phyloP scores from a whole-genome alignment of 129 eudicot species.

The Tanacetum coccineum region DNA sequence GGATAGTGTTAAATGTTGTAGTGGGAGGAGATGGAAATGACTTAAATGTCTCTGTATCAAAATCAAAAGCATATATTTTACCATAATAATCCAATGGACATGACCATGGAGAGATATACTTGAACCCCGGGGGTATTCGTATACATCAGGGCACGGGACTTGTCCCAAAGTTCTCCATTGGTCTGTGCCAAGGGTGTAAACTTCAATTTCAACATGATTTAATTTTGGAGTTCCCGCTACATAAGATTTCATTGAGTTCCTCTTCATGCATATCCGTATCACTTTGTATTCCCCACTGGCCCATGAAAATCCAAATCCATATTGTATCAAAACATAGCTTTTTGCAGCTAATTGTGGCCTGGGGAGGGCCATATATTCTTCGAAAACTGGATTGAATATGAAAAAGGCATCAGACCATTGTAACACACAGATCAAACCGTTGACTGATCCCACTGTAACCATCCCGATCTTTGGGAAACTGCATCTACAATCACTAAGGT shows the following conservation, averaged over 20 bases:
- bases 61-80: conserved; percentile 31
- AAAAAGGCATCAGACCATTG: too few relatives aligned
- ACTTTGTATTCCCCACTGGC: conserved; percentile 29
- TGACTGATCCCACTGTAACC: too few relatives aligned
- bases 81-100: conserved; percentile 28
- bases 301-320: conserved; percentile 37
- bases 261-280: conserved; percentile 24
- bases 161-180: conserved; percentile 36
- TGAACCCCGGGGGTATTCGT: too few relatives aligned
- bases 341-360: too few relatives aligned
- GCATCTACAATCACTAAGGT: too few relatives aligned
- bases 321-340: neutral
- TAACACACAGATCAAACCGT: too few relatives aligned
- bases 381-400: too few relatives aligned
- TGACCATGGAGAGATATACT: conserved; percentile 29
- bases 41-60: conserved; percentile 33
- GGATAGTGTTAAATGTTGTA: too few relatives aligned
- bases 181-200: conserved; percentile 25
- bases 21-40: conserved; percentile 17
- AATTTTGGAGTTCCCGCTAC: too few relatives aligned
- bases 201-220: conserved; percentile 1
- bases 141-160: neutral
- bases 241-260: neutral
- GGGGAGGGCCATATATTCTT: too few relatives aligned
- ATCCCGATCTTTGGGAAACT: too few relatives aligned